Evolutionary conservation across 441 rosid genomes (phyloP), one percentile per base, ranked within the genome.

Genomic region (Aquilaria agallochum): DNA sequence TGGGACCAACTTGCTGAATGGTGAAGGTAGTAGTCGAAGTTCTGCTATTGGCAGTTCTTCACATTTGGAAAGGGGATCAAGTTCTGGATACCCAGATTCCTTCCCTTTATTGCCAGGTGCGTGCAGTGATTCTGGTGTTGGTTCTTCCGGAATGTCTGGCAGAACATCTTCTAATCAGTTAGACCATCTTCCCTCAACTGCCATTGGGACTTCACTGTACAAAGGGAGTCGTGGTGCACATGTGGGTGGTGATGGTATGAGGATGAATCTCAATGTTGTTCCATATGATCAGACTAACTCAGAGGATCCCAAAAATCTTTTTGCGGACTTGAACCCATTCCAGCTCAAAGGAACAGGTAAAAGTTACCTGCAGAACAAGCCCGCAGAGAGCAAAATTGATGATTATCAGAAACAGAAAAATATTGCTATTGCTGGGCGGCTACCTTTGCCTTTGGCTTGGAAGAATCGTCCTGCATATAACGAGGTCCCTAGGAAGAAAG

Each of bases 291-390:
- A 87, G 72, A 92, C 68, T 74, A 71, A 64, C 66, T 63, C 78
- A 53, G 97, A 90, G 61, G 99, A 95, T 72, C 70, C 87, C 9
- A 85, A 65, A 67, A 83, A 77, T 71, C 98, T 88, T 70, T 95
- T 95, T 55, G 92, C 97, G 70, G 99, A 95, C 76, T 96, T 90
- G 69, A 90, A 92, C 73, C 99, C 96, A 31, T 88, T 95, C 70
- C 97, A 90, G 71, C 83, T 82, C 52, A 90, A 92, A 80, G 98
- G 96, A 74, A 74, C 84, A 63, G 89, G 82, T 49, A 92, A 83
- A 76, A 76, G 73, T 63, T 86, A 68, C 64, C 76, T 72, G 73
- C 86, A 73, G 51, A 80, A 75, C 63, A 85, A 84, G 53, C 74
- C 82, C 63, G 69, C 76, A 59, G 96, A 75, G 62, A 81, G 66